Evolutionary conservation across 2,329 filamentous ascomycete species (phyloP).

Genomic region (Alternaria arbusti): DNA sequence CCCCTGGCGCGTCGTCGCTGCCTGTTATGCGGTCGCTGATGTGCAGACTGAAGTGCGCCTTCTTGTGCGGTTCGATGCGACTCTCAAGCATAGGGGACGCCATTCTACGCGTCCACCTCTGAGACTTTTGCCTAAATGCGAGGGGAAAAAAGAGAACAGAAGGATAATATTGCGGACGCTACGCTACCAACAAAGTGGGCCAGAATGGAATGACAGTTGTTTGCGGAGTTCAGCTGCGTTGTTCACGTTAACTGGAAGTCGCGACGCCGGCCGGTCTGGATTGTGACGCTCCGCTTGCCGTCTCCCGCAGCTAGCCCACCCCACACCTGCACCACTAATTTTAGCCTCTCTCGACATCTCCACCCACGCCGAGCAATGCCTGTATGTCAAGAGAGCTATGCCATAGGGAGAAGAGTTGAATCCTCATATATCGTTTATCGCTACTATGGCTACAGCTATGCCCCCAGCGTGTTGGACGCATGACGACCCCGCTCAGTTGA

Average conservation of each 20-base stretch:
- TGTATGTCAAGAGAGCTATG: not conserved
- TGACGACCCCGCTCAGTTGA: not conserved
- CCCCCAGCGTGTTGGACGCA: not conserved
- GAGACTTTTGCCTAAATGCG: not conserved
- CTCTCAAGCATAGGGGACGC: constrained; percentile 46
- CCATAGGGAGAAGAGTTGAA: not conserved
- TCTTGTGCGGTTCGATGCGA: constrained; percentile 48
- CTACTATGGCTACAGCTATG: not conserved
- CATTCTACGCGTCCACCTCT: constrained; percentile 25
- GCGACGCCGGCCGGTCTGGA: constrained; percentile 8
- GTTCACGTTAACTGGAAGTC: not conserved
- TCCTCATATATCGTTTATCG: not conserved
- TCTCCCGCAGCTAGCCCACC: constrained; percentile 12
- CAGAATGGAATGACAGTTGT: not conserved
- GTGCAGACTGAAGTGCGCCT: constrained; percentile 47
- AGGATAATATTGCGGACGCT: not conserved
- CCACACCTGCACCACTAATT: constrained; percentile 1
- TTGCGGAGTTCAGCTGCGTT: constrained; percentile 1
- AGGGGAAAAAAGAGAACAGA: not conserved
- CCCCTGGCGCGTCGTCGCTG: constrained; percentile 18
- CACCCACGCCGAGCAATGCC: not conserved
- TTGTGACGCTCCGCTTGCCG: constrained; percentile 9
- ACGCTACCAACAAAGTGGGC: not conserved
- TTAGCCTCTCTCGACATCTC: not conserved
- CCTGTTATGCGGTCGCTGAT: constrained; percentile 43